Evolutionary conservation across 352 stramenopile species (phyloP).

Genomic region (Aphanomyces stellatus): DNA sequence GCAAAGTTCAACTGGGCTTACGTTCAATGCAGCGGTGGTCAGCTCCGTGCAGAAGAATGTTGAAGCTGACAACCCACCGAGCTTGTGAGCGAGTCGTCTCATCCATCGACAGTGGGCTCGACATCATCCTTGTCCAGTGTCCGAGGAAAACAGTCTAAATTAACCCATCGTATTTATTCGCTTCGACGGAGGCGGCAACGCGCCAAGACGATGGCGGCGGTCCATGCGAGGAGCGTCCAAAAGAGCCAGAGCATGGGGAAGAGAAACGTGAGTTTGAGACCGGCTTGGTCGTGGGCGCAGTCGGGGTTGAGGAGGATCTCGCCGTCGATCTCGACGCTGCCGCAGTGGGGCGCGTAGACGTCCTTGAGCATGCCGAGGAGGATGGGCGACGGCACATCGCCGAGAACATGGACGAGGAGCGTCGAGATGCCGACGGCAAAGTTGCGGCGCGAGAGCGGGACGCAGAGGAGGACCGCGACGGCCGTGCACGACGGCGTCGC

Average conservation of each 20-base stretch:
- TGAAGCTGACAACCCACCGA: too few species aligned
- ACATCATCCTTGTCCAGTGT: background rate
- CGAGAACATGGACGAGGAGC: conserved; percentile 87
- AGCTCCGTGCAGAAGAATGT: too few species aligned
- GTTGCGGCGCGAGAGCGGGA: conserved; percentile 75
- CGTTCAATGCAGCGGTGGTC: too few species aligned
- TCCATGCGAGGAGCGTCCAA: conserved; percentile 63
- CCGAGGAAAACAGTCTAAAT: background rate
- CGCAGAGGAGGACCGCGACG: conserved; percentile 85
- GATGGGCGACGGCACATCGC: conserved; percentile 93
- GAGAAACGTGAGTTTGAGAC: conserved; percentile 64
- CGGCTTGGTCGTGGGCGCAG: conserved; percentile 44
- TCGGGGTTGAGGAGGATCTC: conserved; percentile 53
- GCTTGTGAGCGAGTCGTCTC: too few species aligned
- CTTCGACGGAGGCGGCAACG: background rate
- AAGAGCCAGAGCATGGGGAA: conserved; percentile 67
- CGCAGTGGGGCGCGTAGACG: conserved; percentile 79
- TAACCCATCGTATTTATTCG: background rate
- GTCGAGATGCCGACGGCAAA: conserved; percentile 89
- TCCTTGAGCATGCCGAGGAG: conserved; percentile 92
- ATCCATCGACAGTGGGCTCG: background rate
- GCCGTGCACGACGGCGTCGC: conserved; percentile 72
- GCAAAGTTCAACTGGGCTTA: too few species aligned
- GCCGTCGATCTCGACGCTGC: conserved; percentile 55
- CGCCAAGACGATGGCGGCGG: background rate